phyloP scores from a whole-genome alignment of 2,329 filamentous ascomycete genomes.

The Coleophoma crateriformis region DNA sequence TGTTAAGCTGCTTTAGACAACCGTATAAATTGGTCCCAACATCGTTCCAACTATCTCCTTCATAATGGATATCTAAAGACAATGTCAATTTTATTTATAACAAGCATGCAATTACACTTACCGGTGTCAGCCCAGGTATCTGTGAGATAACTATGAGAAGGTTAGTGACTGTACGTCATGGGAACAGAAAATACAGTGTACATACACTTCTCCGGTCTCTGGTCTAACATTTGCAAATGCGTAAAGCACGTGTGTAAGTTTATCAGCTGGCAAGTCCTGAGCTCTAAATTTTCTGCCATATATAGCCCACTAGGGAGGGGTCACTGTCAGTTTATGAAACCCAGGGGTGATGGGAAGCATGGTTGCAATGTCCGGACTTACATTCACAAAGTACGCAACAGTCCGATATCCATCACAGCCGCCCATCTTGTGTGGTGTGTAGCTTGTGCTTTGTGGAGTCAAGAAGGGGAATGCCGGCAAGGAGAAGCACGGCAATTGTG shows the following conservation, averaged over 20 bases:
- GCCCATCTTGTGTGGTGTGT: slow-evolving; percentile 16
- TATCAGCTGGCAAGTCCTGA: slow-evolving; percentile 73
- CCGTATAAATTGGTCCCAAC: slow-evolving; percentile 78
- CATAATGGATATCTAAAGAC: slow-evolving; percentile 42
- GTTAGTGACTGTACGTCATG: background rate
- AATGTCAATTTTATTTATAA: background rate
- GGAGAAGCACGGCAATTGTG: slow-evolving; percentile 9
- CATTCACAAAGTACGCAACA: slow-evolving; percentile 74
- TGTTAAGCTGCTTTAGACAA: slow-evolving; percentile 80
- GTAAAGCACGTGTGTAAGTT: slow-evolving; percentile 85
- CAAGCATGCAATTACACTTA: slow-evolving; percentile 35
- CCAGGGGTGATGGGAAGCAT: too few species aligned
- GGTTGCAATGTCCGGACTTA: slow-evolving; percentile 21
- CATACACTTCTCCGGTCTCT: slow-evolving; percentile 73
- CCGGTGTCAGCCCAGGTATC: slow-evolving; percentile 64
- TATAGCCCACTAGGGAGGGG: slow-evolving; percentile 53
- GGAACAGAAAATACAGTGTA: slow-evolving; percentile 4
- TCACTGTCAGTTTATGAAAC: background rate
- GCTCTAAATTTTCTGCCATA: slow-evolving; percentile 83
- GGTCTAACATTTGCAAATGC: slow-evolving; percentile 81
- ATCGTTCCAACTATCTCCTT: slow-evolving; percentile 66
- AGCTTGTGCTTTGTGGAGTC: background rate
- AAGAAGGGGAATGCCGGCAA: slow-evolving; percentile 4
- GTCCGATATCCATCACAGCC: slow-evolving; percentile 48
- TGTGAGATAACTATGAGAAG: slow-evolving; percentile 38